Percentiles rank a stretch among this genome's conserved stretches.
phyloP scores from a whole-genome alignment of 176 grass and related monocot species.

The Hordeum vulgare region MorexV3_pseudomolecules_assembly NC_058520.1:467693438-467693937 shows the following conservation, averaged over 20 bases:
- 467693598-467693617: neutral
- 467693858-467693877: conserved; percentile 13
- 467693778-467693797: conserved; percentile 64
- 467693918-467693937: neutral
- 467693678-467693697: conserved; percentile 18
- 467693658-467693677: conserved; percentile 30
- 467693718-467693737: conserved; percentile 47
- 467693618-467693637: neutral
- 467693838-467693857: conserved; percentile 60
- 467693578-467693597: neutral
- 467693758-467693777: conserved; percentile 47
- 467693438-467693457: too few relatives aligned
- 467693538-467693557: conserved; percentile 6
- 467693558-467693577: neutral
- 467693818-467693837: conserved; percentile 57
- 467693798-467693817: conserved; percentile 66
- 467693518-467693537: conserved; percentile 17
- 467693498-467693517: neutral
- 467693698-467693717: conserved; percentile 9
- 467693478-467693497: conserved; percentile 2
- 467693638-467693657: conserved; percentile 17
- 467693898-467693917: too few relatives aligned
- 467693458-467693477: neutral
- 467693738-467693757: conserved; percentile 42
- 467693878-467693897: too few relatives aligned